Conservation (phyloP, 805 yeast species). For the Brettanomyces naardenensis region DNA sequence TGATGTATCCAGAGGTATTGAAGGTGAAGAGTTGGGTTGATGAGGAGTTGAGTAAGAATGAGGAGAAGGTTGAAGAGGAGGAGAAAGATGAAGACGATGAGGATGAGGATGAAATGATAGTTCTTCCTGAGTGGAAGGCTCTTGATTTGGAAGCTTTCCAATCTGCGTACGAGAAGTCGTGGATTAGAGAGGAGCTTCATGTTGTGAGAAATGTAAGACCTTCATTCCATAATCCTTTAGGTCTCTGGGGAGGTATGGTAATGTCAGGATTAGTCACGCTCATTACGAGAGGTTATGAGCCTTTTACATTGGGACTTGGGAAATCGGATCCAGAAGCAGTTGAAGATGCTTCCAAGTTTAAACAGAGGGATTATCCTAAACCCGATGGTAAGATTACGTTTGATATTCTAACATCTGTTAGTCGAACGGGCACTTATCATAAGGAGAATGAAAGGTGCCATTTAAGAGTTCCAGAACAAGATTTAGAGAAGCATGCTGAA, state of each 20-base stretch:
- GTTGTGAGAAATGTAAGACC: constrained; percentile 91
- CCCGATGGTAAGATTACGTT: constrained; percentile 93
- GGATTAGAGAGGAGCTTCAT: constrained; percentile 79
- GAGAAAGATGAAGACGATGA: constrained; percentile 33
- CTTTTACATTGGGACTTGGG: constrained; percentile 75
- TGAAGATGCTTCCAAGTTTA: constrained; percentile 52
- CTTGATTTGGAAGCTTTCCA: constrained; percentile 55
- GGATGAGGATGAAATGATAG: constrained; percentile 28
- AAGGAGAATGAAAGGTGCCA: constrained; percentile 93
- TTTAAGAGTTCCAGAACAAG: constrained; percentile 60
- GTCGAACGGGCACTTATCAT: constrained; percentile 93
- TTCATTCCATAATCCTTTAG: constrained; percentile 71
- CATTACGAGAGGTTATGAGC: constrained; percentile 69
- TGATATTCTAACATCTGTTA: constrained; percentile 89
- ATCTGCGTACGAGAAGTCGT: constrained; percentile 58
- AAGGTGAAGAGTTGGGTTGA: constrained; percentile 35
- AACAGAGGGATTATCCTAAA: constrained; percentile 83
- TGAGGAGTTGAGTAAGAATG: constrained; percentile 26
- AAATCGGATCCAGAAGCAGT: constrained; percentile 69
- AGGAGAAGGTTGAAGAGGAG: constrained; percentile 32
- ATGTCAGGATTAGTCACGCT: constrained; percentile 81
- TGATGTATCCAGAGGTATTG: constrained; percentile 46
- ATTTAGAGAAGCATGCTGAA: constrained; percentile 57
- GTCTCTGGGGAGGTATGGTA: constrained; percentile 71
- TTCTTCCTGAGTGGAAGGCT: constrained; percentile 31